These are phyloP conservation scores for Cercospora sesami DNA, from an alignment of 2,329 filamentous ascomycete genomes.

Conservation along the genomic window DNA sequence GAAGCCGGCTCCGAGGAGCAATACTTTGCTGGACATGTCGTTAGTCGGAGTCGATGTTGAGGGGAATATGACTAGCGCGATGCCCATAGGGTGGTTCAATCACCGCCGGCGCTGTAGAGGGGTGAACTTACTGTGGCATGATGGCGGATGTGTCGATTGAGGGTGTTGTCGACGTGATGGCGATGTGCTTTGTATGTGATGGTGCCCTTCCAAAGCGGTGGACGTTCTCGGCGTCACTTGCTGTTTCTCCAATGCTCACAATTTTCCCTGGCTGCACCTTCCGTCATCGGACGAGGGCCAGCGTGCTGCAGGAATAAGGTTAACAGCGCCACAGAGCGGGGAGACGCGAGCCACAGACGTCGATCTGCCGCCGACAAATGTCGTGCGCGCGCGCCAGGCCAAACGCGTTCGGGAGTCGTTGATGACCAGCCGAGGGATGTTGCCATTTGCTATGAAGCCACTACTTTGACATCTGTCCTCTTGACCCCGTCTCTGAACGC, in stretches of 20 bases:
- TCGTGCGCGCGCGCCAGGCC: neutral
- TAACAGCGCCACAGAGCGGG: neutral
- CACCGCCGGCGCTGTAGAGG: neutral
- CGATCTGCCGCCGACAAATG: neutral
- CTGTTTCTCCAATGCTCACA: neutral
- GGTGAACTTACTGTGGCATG: conserved; percentile 14
- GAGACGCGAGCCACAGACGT: neutral
- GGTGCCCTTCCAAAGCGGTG: neutral
- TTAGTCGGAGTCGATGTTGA: neutral
- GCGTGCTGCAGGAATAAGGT: neutral
- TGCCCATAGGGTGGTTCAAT: neutral
- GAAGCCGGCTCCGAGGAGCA: conserved; percentile 56
- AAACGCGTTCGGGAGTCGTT: conserved; percentile 5
- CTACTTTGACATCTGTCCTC: conserved; percentile 4
- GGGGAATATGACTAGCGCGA: neutral
- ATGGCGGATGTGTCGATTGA: neutral
- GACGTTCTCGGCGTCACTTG: neutral
- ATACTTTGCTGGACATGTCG: conserved; percentile 40
- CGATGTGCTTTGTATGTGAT: neutral
- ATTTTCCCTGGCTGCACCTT: conserved; percentile 7
- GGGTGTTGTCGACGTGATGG: neutral
- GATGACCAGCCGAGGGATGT: conserved; percentile 6
- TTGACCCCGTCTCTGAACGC: neutral
- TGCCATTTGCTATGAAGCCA: neutral
- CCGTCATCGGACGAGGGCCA: conserved; percentile 8